Evolutionary conservation across 768 basidiomycete genomes (phyloP), one percentile per base, ranked within the genome.

Genomic region (Pleurotus djamor): DNA sequence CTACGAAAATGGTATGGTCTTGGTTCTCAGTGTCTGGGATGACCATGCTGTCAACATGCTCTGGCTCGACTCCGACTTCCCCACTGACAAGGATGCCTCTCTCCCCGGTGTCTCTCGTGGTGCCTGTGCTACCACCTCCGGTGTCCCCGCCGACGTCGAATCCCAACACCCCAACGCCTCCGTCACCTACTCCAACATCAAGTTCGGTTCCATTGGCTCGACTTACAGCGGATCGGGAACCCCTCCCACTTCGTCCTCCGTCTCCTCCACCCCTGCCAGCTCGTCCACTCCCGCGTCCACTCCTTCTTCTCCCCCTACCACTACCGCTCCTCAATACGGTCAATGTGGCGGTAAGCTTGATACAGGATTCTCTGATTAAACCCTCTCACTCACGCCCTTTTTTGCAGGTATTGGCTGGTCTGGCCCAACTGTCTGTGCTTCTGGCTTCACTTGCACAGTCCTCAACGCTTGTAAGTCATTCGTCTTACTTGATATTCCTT

Each of bases 11-110:
- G 81, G 81, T 47, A 76, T 81, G 73, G 82, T 81, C 35, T 70
- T 83, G 61, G 79, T 79, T 59, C 68, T 84, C 65, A 73, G 70
- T 49, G 59, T 84, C 61, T 83, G 83, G 83, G 82, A 83, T 66
- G 83, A 84, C 72, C 75, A 84, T 65, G 72, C 71, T 35, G 82
- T 71, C 59, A 72, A 76, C 70, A 84, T 85, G 83, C 75, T 82
- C 64, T 85, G 83, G 77, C 80, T 84, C 69, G 82, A 84, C 74
- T 70, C 71, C 65, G 72, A 70, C 74, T 83, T 79, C 74, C 83
- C 78, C 54, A 64, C 64, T 43, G 65, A 64, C 58, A 63, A 61
- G 9, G 68, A 68, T 68, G 64, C 79, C 36, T 69, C 71, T 61
- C 52, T 61, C 41, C 74, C 73, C 38, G 83, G 82, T 70, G 72